Evolutionary conservation across 441 rosid species (phyloP).

Genomic region (Pelargonium cotyledonis): DNA sequence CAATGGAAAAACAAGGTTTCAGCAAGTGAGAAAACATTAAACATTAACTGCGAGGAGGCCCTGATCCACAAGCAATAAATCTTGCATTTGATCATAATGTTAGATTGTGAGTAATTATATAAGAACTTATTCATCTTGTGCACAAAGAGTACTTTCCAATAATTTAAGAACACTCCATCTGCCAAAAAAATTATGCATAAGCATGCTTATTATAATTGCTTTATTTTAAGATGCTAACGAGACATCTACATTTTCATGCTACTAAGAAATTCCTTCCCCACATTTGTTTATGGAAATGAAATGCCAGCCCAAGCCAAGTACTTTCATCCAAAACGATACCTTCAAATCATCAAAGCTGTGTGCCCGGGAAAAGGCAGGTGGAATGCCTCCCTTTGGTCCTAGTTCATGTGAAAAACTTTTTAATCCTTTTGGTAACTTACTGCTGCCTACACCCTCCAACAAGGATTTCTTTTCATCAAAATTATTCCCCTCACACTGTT

Average conservation of each 20-base stretch:
- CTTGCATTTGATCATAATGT: neutral
- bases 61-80: neutral
- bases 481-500: slow-evolving; percentile 22
- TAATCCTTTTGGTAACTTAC: slow-evolving; percentile 43
- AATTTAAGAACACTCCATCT: neutral
- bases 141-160: neutral
- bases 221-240: neutral
- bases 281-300: neutral
- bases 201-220: neutral
- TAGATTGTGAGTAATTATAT: neutral
- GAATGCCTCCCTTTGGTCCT: slow-evolving; percentile 64
- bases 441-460: slow-evolving; percentile 24
- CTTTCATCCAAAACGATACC: slow-evolving; percentile 28
- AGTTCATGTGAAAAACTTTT: slow-evolving; percentile 81
- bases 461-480: slow-evolving; percentile 26
- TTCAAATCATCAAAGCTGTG: slow-evolving; percentile 64
- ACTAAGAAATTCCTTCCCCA: neutral
- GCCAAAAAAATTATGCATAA: slow-evolving; percentile 3
- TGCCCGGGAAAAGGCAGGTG: slow-evolving; percentile 44
- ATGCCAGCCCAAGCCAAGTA: slow-evolving; percentile 7
- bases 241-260: neutral
- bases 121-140: neutral
- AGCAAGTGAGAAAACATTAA: neutral
- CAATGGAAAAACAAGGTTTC: no score
- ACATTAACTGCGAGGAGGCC: neutral